Evolutionary conservation across 2,329 filamentous ascomycete genomes (phyloP), one percentile per base, ranked within the genome.

Genomic region (Xylariaceae sp.): DNA sequence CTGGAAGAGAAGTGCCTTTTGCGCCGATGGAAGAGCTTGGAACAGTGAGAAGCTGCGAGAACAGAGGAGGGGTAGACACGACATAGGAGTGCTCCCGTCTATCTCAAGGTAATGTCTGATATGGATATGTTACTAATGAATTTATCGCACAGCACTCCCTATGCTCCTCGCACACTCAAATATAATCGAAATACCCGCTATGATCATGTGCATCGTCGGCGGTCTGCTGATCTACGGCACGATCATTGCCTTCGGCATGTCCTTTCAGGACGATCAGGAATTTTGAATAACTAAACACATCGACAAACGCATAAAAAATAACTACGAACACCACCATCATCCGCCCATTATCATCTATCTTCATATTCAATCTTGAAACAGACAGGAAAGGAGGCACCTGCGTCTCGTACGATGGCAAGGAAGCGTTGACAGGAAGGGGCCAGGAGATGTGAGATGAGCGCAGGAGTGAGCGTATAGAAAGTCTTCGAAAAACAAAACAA

Each of bases 241-340:
- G 53, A 97, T 99, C 73, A 95, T 99, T 77, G 94, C 89, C 78
- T 99, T 99, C 76, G 88, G 89, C 66, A 89, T 97, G 86, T 99
- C 97, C 79, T 99, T 99, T 81, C 89, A 93, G 74, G 92, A 97
- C 76, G 92, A 97, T 74, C 89, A 96, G 72, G 94, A 97, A 69
- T 99, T 97, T 75, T 97, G 77, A 55, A 45, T 13, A 2, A 9
- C 11, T 52, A 51, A 44, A 52, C 30, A 42, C 8, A 42, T 11
- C 37, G 8, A 42, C 30, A 17, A 35, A 37, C 42, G 3, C 23
- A 30, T 4, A 30, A 30, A 30, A 30, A 30, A 30, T 5, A 30
- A 30, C 23, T 30, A 30, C 23, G 23, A 30, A 30, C 23, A 30
- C 23, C 3, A 30, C 23, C 5, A 30, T 30, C 23, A 30, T 30